phyloP scores from a whole-genome alignment of 331 rosid genomes.

The Rosa hybrid region DNA sequence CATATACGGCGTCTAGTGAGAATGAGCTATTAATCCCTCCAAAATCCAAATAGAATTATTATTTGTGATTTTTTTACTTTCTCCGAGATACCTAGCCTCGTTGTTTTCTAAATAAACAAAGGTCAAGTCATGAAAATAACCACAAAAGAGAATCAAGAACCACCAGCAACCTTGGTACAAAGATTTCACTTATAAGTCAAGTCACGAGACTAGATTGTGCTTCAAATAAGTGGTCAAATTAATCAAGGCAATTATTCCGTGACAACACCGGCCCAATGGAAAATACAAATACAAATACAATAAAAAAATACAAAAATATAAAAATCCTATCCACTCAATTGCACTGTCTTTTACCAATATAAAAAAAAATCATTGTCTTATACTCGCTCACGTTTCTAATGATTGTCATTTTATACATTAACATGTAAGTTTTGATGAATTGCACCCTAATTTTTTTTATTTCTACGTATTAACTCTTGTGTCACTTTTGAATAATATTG shows the following conservation, averaged over 20 bases:
- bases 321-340: no score
- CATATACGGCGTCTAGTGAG: background rate
- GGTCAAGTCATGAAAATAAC: background rate
- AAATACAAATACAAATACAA: no score
- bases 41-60: background rate
- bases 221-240: background rate
- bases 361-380: no score
- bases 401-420: no score
- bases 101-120: background rate
- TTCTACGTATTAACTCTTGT: no score
- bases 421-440: no score
- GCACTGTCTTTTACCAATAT: no score
- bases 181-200: conserved; percentile 12
- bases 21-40: background rate
- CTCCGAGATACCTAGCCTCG: background rate
- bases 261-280: background rate
- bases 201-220: conserved; percentile 7
- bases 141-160: background rate
- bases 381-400: no score
- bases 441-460: no score
- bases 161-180: background rate
- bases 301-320: no score
- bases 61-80: background rate
- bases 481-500: no score
- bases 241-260: background rate